Conservation (phyloP, 345 rosid species). For the Salix purpurea region DNA sequence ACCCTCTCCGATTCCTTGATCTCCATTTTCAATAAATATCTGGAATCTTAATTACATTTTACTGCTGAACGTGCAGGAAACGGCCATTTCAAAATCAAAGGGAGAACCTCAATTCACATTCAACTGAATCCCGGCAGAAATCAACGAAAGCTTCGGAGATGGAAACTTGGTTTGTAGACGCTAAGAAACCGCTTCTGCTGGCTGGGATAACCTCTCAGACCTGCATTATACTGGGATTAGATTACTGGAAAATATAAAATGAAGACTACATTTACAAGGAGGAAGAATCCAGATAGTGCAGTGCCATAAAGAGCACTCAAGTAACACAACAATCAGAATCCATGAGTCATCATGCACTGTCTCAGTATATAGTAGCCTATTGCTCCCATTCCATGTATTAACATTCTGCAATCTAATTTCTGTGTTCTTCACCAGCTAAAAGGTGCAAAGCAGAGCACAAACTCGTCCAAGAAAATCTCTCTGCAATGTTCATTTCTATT, state of each 20-base stretch:
- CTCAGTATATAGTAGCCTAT: not conserved
- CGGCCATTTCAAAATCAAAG: not conserved
- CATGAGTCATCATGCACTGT: not conserved
- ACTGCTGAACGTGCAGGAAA: not conserved
- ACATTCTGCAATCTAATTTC: not conserved
- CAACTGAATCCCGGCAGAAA: not conserved
- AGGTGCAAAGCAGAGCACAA: no score
- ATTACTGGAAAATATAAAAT: not conserved
- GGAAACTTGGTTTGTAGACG: not conserved
- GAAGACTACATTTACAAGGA: slow-evolving; percentile 2
- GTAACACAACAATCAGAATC: not conserved
- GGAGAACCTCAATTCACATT: not conserved
- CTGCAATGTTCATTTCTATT: not conserved
- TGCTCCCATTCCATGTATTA: not conserved
- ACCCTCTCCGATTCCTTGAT: slow-evolving; percentile 59
- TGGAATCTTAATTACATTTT: slow-evolving; percentile 3
- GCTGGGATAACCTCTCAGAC: slow-evolving; percentile 1
- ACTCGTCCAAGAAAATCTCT: not conserved
- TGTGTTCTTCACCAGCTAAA: no score
- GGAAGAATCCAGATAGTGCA: not conserved
- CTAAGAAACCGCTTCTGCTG: not conserved
- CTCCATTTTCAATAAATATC: slow-evolving; percentile 44
- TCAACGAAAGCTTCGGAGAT: not conserved
- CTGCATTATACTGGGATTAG: slow-evolving; percentile 11
- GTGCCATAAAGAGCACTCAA: not conserved